phyloP scores from a whole-genome alignment of 2,329 filamentous ascomycete genomes.

The Amauroascus verrucosus region DNA sequence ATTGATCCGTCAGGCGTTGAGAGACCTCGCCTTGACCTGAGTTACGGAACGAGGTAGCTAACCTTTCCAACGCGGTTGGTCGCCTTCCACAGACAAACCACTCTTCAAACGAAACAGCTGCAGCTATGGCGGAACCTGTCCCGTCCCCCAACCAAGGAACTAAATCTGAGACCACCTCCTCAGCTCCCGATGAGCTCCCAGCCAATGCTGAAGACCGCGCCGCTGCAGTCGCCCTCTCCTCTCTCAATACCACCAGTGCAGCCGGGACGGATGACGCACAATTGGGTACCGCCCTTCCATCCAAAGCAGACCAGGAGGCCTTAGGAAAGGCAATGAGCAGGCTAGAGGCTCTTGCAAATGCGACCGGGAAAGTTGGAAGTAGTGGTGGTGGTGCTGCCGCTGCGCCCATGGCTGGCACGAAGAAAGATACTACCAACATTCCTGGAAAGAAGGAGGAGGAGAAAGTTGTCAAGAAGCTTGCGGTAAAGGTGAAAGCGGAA shows the following conservation, averaged over 20 bases:
- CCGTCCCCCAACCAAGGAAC: background rate
- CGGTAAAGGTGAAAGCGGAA: constrained; percentile 37
- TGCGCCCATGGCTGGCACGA: constrained; percentile 21
- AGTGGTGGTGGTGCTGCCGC: constrained; percentile 12
- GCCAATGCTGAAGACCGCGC: constrained; percentile 42
- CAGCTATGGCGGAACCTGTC: constrained; percentile 5
- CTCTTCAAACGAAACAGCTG: no score
- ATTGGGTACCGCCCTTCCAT: constrained; percentile 24
- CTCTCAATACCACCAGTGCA: constrained; percentile 33
- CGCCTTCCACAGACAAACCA: no score
- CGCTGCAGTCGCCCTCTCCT: constrained; percentile 41
- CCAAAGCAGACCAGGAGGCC: constrained; percentile 38
- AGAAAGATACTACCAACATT: constrained; percentile 17
- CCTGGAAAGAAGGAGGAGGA: constrained; percentile 24
- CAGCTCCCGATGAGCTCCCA: constrained; percentile 29
- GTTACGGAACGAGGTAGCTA: no score
- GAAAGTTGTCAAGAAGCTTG: constrained; percentile 27
- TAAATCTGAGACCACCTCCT: constrained; percentile 27
- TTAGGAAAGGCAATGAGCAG: constrained; percentile 42
- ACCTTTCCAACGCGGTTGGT: no score
- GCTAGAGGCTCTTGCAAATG: constrained; percentile 34
- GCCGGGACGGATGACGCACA: constrained; percentile 26
- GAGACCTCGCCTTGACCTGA: no score
- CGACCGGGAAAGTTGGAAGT: constrained; percentile 15
- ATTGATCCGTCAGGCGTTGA: no score